Base-by-base conservation (phyloP, 495 filamentous ascomycete genomes). In the Talaromyces thailandensis region DNA sequence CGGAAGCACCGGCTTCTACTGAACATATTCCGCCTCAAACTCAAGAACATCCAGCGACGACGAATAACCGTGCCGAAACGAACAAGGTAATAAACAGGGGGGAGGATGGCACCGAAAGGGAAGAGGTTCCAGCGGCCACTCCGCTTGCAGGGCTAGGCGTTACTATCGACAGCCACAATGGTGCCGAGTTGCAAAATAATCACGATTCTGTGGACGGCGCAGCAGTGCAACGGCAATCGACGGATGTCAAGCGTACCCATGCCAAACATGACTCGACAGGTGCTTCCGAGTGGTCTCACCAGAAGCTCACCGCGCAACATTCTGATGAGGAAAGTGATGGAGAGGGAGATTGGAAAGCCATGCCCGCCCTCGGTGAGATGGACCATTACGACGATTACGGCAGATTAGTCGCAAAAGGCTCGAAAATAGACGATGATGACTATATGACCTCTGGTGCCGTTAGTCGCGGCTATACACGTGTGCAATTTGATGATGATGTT, bases 371-470 rank as follows among this genome's bases (percentile, higher is more conserved):
- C 63, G 94, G 91, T 6, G 87, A 90, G 18, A 91, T 91, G 69
- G 93, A 98, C 75, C 86, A 96, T 32, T 99, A 98, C 71, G 90
- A 99, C 70, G 94, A 99, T 65, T 87, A 95, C 66, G 90, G 92
- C 62, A 90, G 83, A 68, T 81, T 98, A 29, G 78, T 99, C 63
- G 94, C 93, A 7, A 83, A 82, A 35, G 92, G 92, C 50, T 86
- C 86, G 29, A 74, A 82, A 37, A 86, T 89, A 52, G 86, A 86
- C 1, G 88, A 88, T 61, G 85, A 90, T 56, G 82, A 82, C 43
- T 95, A 96, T 68, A 82, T 75, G 12, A 85, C 83, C 26, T 76
- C 94, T 0, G 91, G 92, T 31, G 93, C 93, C 2, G 95, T 92
- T 29, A 91, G 91, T 21, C 96, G 90, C 71, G 94, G 94, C 1